Base-by-base conservation (phyloP, 2,329 filamentous ascomycete species). In the Stemphylium beticola region DNA sequence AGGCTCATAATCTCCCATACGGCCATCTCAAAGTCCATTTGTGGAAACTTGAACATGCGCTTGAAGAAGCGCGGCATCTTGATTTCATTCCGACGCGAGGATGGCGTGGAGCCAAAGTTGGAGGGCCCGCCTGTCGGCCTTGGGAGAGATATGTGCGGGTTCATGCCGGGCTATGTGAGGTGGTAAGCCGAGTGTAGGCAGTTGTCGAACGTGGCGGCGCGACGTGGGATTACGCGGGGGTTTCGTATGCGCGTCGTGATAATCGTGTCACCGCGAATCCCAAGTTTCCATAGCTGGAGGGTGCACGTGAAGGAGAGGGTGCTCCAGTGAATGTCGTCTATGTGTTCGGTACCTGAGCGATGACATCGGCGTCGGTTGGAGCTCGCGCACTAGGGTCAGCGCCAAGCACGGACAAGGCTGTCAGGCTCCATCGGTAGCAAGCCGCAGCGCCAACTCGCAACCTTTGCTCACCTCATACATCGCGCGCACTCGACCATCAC, bases 11-110 rank as follows among this genome's bases (percentile, higher is more conserved):
- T 89, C 73, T 89, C 87, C 87, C 87, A 89, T 63, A 88, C 83
- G 17, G 87, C 87, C 81, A 88, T 87, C 71, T 89, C 87, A 70
- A 89, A 89, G 78, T 89, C 87, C 87, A 89, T 89, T 65, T 88
- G 86, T 10, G 86, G 86, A 68, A 89, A 89, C 73, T 89, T 89
- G 81, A 89, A 88, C 44, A 89, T 76, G 53, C 85, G 81, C 68
- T 86, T 86, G 77, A 88, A 87, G 80, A 88, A 87, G 62, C 85
- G 83, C 61, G 86, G 85, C 80, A 87, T 85, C 40, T 83, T 82
- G 67, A 86, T 74, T 49, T 83, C 82, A 49, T 78, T 78, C 55
- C 82, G 78, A 59, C 77, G 77, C 53, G 79, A 65, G 36, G 82
- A 78, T 2, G 79, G 74, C 15, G 81, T 81, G 40, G 76, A 74